Evolutionary conservation across 1,139 yeast genomes (phyloP).

Genomic region (Yamadazyma membranifaciens): DNA sequence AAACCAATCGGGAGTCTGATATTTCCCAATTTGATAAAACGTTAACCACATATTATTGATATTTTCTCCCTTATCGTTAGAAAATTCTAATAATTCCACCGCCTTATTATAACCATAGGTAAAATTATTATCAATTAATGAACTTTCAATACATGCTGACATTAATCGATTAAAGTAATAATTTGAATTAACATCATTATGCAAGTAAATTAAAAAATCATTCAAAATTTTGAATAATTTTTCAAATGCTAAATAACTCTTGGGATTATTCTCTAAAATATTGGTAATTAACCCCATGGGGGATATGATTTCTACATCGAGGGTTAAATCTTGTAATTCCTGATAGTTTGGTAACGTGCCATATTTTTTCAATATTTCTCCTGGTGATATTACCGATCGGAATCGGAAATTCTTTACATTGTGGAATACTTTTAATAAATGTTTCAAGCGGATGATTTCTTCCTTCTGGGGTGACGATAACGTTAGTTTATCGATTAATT

Average conservation of each 20-base stretch:
- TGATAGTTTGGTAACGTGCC: conserved; percentile 16
- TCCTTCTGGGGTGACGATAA: conserved; percentile 6
- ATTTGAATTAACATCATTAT: conserved; percentile 11
- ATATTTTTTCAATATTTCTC: conserved; percentile 25
- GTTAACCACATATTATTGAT: conserved; percentile 55
- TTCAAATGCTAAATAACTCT: conserved; percentile 49
- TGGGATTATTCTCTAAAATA: conserved; percentile 55
- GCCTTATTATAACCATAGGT: conserved; percentile 46
- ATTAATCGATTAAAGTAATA: conserved; percentile 35
- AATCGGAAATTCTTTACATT: conserved; percentile 35
- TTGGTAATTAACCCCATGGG: conserved; percentile 30
- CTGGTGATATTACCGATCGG: conserved; percentile 36
- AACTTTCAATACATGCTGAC: conserved; percentile 56
- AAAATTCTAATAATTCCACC: conserved; percentile 27
- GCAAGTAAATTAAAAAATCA: conserved; percentile 32
- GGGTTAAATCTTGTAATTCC: conserved; percentile 14
- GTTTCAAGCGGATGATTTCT: conserved; percentile 26
- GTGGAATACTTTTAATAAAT: conserved; percentile 27
- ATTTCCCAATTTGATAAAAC: conserved; percentile 62
- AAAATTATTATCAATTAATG: conserved; percentile 55
- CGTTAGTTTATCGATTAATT: conserved; percentile 27
- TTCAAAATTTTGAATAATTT: conserved; percentile 41
- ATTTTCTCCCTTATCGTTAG: conserved; percentile 11
- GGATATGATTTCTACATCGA: conserved; percentile 16
- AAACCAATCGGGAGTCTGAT: conserved; percentile 49